Evolutionary conservation across 352 stramenopile genomes (phyloP).

Genomic region (Phytophthora pisi): DNA sequence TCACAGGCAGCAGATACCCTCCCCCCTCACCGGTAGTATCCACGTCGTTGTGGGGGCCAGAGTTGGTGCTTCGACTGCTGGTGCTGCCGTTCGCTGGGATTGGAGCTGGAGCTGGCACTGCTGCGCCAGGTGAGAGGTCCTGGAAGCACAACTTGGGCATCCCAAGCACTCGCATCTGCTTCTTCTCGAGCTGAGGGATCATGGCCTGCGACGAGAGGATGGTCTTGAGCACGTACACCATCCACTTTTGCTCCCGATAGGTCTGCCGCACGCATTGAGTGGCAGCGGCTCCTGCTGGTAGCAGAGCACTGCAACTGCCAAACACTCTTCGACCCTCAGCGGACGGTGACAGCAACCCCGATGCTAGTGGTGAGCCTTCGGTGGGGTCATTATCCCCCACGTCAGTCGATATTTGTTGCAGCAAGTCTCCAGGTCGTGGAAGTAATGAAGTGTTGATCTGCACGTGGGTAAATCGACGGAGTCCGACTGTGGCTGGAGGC

Average conservation of each 20-base stretch:
- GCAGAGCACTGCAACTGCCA: conserved; percentile 4
- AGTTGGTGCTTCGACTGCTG: conserved; percentile 26
- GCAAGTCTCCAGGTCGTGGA: not conserved
- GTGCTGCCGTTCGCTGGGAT: conserved; percentile 9
- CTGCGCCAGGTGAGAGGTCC: conserved; percentile 23
- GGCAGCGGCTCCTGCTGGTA: conserved; percentile 12
- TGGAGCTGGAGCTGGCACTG: not conserved
- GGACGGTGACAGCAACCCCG: not conserved
- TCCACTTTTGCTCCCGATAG: conserved; percentile 73
- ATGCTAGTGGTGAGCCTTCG: not conserved
- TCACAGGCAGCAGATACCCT: conserved; percentile 56
- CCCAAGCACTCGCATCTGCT: conserved; percentile 63
- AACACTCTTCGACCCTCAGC: not conserved
- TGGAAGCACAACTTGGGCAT: conserved; percentile 54
- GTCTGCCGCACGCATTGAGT: conserved; percentile 63
- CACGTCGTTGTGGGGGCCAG: conserved; percentile 5
- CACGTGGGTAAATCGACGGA: conserved; percentile 14
- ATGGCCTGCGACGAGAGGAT: conserved; percentile 67
- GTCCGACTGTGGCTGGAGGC: conserved; percentile 3
- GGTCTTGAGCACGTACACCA: conserved; percentile 71
- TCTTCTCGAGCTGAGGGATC: conserved; percentile 74
- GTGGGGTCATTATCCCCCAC: not conserved
- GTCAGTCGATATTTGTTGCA: not conserved
- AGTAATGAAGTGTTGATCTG: not conserved
- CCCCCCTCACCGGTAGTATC: conserved; percentile 15